Evolutionary conservation across 208 protist species (phyloP).

Genomic region (Crithidia sp.): DNA sequence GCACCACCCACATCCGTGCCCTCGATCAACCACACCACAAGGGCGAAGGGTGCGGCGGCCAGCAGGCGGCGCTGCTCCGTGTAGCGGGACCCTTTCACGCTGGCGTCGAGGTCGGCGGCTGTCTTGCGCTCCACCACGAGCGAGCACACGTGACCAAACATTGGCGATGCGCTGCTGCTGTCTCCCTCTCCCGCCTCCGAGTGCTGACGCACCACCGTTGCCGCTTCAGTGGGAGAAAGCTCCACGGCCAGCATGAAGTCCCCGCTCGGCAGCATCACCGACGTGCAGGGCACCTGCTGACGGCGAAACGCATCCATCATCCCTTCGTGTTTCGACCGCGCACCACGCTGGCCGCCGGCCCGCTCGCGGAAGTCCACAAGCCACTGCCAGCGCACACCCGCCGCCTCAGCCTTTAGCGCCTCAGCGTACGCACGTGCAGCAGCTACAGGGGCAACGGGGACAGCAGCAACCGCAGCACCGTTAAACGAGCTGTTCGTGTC

Average conservation of each 20-base stretch:
- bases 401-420: slow-evolving; percentile 11
- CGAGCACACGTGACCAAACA: slow-evolving; percentile 40
- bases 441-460: background rate
- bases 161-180: background rate
- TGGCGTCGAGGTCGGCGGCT: slow-evolving; percentile 67
- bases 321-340: slow-evolving; percentile 37
- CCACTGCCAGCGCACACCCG: slow-evolving; percentile 45
- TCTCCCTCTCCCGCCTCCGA: background rate
- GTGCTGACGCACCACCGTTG: background rate
- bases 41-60: slow-evolving; percentile 47
- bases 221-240: slow-evolving; percentile 10
- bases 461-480: background rate
- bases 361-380: slow-evolving; percentile 82
- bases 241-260: slow-evolving; percentile 71
- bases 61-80: slow-evolving; percentile 73
- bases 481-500: too few relatives aligned
- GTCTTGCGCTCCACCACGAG: slow-evolving; percentile 88
- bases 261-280: slow-evolving; percentile 62
- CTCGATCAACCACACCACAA: slow-evolving; percentile 81
- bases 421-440: slow-evolving; percentile 12
- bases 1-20: slow-evolving; percentile 27
- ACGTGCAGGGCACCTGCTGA: slow-evolving; percentile 47
- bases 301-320: slow-evolving; percentile 46
- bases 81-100: slow-evolving; percentile 70
- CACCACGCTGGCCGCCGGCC: slow-evolving; percentile 29